Evolutionary conservation across 2,329 filamentous ascomycete genomes (phyloP).

Genomic region (Zelopaecilomyces penicillatus): DNA sequence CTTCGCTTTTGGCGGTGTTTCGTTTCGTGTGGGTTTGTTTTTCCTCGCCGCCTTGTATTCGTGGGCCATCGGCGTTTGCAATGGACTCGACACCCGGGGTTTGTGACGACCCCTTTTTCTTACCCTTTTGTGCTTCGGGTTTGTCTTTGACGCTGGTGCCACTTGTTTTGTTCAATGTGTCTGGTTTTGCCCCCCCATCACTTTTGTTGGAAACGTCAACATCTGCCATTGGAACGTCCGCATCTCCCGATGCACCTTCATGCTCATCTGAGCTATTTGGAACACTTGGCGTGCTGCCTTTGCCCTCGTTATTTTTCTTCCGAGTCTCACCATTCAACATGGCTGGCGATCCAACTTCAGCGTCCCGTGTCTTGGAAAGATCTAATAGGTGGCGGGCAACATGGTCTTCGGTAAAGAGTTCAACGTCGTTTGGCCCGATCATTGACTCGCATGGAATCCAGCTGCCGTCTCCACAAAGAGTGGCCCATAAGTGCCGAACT

Average conservation of each 20-base stretch:
- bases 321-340: conserved; percentile 17
- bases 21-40: neutral
- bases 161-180: conserved; percentile 6
- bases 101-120: neutral
- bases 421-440: conserved; percentile 46
- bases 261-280: conserved; percentile 2
- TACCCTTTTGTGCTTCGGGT: neutral
- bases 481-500: conserved; percentile 64
- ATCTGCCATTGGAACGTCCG: conserved; percentile 25
- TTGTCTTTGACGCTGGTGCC: conserved; percentile 1
- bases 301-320: neutral
- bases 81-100: conserved; percentile 1
- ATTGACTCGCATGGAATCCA: conserved; percentile 56
- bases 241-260: conserved; percentile 7
- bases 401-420: conserved; percentile 44
- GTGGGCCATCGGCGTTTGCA: conserved; percentile 1
- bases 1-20: conserved; percentile 15
- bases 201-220: conserved; percentile 14
- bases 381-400: conserved; percentile 29
- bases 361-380: conserved; percentile 15
- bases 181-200: conserved; percentile 11
- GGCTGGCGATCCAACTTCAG: conserved; percentile 4
- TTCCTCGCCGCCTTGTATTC: neutral
- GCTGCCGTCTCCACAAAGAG: conserved; percentile 65
- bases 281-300: conserved; percentile 8